These are phyloP conservation scores for Castanea crenata DNA, from an alignment of 306 rosid species.

Conservation along the genomic window DNA sequence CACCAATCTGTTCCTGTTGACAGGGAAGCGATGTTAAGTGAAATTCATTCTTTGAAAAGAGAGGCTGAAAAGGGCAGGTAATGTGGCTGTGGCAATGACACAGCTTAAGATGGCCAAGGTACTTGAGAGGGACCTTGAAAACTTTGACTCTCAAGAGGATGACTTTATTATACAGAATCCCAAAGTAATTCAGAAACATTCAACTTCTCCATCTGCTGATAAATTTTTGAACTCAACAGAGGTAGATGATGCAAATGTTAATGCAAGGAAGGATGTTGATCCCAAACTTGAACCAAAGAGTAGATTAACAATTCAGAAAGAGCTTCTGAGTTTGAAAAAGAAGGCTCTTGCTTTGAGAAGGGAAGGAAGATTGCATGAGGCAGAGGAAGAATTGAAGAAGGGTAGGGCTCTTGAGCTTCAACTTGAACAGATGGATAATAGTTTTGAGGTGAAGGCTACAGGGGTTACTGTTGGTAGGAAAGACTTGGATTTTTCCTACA, in stretches of 20 bases:
- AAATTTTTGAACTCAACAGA: constrained; percentile 24
- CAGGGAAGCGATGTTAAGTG: constrained; percentile 54
- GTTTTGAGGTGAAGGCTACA: constrained; percentile 29
- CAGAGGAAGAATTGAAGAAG: constrained; percentile 76
- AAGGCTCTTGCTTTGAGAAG: constrained; percentile 79
- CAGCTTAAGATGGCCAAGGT: constrained; percentile 72
- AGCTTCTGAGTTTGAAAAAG: constrained; percentile 81
- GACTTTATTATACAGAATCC: constrained; percentile 21
- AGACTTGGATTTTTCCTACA: constrained; percentile 24
- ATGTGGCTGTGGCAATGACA: constrained; percentile 74
- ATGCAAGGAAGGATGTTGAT: constrained; percentile 26
- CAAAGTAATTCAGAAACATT: constrained; percentile 24
- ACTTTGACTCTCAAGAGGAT: constrained; percentile 39
- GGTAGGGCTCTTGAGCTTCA: constrained; percentile 74
- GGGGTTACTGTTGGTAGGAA: constrained; percentile 26
- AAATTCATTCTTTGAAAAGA: constrained; percentile 75
- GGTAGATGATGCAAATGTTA: constrained; percentile 33
- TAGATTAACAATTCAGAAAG: constrained; percentile 73
- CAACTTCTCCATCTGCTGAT: constrained; percentile 28
- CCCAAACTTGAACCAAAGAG: constrained; percentile 50
- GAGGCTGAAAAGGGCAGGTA: constrained; percentile 90
- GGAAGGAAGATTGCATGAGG: constrained; percentile 83
- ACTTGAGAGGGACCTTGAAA: constrained; percentile 63
- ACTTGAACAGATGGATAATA: constrained; percentile 68
- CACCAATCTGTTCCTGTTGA: constrained; percentile 42